phyloP scores from a whole-genome alignment of 1,139 yeast species.

The Protomyces arabidopsidicola region DNA sequence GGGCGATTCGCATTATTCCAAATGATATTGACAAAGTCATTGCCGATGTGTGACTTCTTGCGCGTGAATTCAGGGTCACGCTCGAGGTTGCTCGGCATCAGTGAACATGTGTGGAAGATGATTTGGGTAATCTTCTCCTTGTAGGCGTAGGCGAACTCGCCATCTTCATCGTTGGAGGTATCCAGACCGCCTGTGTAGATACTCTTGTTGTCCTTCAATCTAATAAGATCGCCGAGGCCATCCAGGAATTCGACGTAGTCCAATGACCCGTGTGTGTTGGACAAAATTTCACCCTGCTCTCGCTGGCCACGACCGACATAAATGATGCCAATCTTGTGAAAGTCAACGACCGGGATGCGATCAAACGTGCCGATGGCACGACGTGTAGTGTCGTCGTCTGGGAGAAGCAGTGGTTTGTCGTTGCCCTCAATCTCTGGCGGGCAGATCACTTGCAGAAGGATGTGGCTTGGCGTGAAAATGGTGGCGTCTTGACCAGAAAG shows the following conservation, averaged over 20 bases:
- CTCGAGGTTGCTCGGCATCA: conserved; percentile 53
- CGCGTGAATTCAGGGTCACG: conserved; percentile 49
- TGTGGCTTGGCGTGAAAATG: conserved; percentile 45
- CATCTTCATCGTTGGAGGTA: conserved; percentile 62
- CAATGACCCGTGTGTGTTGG: conserved; percentile 61
- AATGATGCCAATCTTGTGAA: conserved; percentile 71
- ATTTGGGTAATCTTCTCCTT: conserved; percentile 65
- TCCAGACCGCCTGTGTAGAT: conserved; percentile 79
- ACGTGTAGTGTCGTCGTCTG: conserved; percentile 48
- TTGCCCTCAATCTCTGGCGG: conserved; percentile 38
- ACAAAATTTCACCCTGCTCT: conserved; percentile 59
- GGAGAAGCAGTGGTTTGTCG: conserved; percentile 44
- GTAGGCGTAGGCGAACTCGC: conserved; percentile 72
- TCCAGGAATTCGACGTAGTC: conserved; percentile 58
- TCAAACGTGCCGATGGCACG: conserved; percentile 66
- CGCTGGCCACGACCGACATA: conserved; percentile 67
- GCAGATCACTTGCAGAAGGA: conserved; percentile 45
- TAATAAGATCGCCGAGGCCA: conserved; percentile 56
- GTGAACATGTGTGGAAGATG: conserved; percentile 70
- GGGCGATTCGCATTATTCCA: conserved; percentile 67
- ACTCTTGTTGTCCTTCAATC: conserved; percentile 51
- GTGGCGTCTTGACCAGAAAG: conserved; percentile 17
- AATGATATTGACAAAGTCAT: conserved; percentile 72
- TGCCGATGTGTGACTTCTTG: conserved; percentile 83
- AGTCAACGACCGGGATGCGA: conserved; percentile 70